phyloP scores from a whole-genome alignment of 108 stramenopile genomes.

The Cylindrotheca fusiformis region DNA sequence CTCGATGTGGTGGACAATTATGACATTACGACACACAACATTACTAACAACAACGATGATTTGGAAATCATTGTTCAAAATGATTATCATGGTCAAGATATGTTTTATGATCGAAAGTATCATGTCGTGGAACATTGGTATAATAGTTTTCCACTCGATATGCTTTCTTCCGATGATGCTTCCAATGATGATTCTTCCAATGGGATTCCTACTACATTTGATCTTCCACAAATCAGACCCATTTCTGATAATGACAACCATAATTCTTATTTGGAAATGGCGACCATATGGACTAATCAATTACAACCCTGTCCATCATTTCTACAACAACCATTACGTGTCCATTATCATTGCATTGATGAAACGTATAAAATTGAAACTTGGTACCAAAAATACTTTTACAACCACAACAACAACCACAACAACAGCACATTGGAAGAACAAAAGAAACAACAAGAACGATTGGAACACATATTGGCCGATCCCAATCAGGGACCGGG shows the following conservation, averaged over 20 bases:
- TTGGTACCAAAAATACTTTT: slow-evolving; percentile 16
- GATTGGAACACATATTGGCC: slow-evolving; percentile 6
- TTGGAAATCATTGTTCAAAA: slow-evolving; percentile 10
- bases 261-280: too few relatives aligned
- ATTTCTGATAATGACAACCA: slow-evolving; percentile 16
- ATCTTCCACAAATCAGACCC: slow-evolving; percentile 5
- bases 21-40: background rate
- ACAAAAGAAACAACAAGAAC: background rate
- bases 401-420: background rate
- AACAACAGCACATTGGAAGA: too few relatives aligned
- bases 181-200: too few relatives aligned
- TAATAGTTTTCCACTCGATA: slow-evolving; percentile 17
- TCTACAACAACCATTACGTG: background rate
- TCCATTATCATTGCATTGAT: slow-evolving; percentile 6
- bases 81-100: slow-evolving; percentile 1
- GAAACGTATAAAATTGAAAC: slow-evolving; percentile 6
- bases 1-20: slow-evolving; percentile 18
- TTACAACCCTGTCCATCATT: background rate
- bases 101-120: slow-evolving; percentile 4
- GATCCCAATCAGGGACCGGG: slow-evolving; percentile 15
- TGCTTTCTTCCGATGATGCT: background rate
- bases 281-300: background rate
- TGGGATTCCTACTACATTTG: background rate
- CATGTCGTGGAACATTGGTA: slow-evolving; percentile 23
- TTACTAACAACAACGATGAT: background rate